Conservation (phyloP, 179 eudicot species). For the Nepenthes alata region DNA sequence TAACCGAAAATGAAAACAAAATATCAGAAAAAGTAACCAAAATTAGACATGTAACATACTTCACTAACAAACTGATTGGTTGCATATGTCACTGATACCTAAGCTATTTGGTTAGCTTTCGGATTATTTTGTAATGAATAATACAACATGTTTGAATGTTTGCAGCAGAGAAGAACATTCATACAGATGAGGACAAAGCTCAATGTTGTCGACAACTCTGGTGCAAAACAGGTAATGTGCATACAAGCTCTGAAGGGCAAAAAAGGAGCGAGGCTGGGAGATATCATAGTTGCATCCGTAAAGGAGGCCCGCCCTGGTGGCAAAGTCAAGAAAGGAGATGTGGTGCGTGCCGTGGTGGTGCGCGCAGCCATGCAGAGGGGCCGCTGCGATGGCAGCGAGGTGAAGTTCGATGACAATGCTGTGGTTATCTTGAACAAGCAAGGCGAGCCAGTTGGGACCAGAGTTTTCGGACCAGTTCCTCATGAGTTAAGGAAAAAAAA, state of each 20-base stretch:
- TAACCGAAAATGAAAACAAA: background rate
- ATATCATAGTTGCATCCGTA: constrained; percentile 71
- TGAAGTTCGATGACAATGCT: constrained; percentile 83
- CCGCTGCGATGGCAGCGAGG: constrained; percentile 80
- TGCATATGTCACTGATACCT: background rate
- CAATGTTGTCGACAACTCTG: constrained; percentile 85
- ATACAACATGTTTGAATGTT: background rate
- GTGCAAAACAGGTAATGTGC: constrained; percentile 70
- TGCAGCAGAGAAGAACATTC: constrained; percentile 70
- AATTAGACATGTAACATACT: background rate
- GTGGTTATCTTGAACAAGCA: constrained; percentile 71
- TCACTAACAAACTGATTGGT: background rate
- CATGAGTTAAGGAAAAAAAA: constrained; percentile 79
- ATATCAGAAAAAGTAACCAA: background rate
- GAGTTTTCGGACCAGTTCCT: constrained; percentile 81
- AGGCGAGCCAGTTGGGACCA: constrained; percentile 75
- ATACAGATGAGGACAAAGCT: constrained; percentile 87
- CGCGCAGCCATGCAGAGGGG: constrained; percentile 80
- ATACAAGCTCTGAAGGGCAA: constrained; percentile 73
- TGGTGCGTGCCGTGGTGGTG: constrained; percentile 75
- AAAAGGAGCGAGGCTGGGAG: constrained; percentile 80
- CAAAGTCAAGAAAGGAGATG: constrained; percentile 86
- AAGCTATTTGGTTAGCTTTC: background rate
- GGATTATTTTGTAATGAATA: background rate
- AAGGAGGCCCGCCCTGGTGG: constrained; percentile 78